phyloP scores from a whole-genome alignment of 202 grass and related monocot species.

The Miscanthus sacchariflorus region DNA sequence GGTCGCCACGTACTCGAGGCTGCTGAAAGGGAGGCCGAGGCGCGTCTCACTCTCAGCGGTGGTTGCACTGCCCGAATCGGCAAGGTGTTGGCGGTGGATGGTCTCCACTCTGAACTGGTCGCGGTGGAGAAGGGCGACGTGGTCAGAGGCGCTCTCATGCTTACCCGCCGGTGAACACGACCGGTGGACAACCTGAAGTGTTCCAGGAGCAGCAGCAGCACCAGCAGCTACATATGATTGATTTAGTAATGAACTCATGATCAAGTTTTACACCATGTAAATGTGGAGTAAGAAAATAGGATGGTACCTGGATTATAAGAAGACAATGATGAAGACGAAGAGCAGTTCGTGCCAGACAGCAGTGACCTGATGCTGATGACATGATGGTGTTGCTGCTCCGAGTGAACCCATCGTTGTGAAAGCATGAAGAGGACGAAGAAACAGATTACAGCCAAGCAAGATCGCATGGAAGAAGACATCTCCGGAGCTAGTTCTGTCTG shows the following conservation, averaged over 20 bases:
- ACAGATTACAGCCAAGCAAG: not conserved
- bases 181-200: not conserved
- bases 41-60: not conserved
- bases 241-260: not conserved
- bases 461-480: not conserved
- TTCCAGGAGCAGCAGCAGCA: not conserved
- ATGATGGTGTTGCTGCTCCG: not conserved
- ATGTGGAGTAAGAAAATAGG: not conserved
- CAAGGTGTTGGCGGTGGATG: slow-evolving; percentile 1
- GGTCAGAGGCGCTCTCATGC: not conserved
- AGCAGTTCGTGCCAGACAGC: not conserved
- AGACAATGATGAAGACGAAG: not conserved
- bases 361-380: not conserved
- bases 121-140: not conserved
- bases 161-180: not conserved
- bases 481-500: not conserved
- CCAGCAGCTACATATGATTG: not conserved
- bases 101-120: not conserved
- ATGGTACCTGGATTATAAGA: not conserved
- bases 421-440: not conserved
- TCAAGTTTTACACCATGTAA: not conserved
- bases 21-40: slow-evolving; percentile 19
- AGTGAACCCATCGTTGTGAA: not conserved
- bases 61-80: not conserved
- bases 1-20: slow-evolving; percentile 8